Evolutionary conservation across 371 early-diverging fungal species (phyloP).

Genomic region (Mucor mucedo): DNA sequence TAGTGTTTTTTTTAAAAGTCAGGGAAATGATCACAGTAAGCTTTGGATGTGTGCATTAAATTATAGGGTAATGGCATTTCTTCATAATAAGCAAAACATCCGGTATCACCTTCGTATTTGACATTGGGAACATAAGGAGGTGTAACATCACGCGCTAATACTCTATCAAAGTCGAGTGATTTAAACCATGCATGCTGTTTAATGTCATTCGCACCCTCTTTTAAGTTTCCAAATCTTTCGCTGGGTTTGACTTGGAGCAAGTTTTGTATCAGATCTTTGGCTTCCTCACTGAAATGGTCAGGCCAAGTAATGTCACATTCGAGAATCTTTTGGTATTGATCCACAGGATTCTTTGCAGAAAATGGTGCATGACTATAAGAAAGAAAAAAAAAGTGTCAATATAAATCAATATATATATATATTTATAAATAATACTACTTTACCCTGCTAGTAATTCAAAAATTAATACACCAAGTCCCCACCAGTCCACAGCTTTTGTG

Average conservation of each 20-base stretch:
- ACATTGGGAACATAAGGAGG: slow-evolving; percentile 70
- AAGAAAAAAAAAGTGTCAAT: too few species aligned
- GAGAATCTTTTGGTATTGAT: slow-evolving; percentile 91
- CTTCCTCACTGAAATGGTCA: slow-evolving; percentile 76
- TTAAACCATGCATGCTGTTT: slow-evolving; percentile 77
- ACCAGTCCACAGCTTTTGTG: slow-evolving; percentile 92
- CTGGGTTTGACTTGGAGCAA: slow-evolving; percentile 82
- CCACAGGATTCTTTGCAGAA: slow-evolving; percentile 90
- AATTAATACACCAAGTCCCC: slow-evolving; percentile 89
- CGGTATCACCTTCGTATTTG: slow-evolving; percentile 66
- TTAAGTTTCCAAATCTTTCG: slow-evolving; percentile 78
- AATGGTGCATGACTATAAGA: slow-evolving; percentile 83
- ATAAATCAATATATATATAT: not conserved
- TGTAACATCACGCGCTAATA: slow-evolving; percentile 55
- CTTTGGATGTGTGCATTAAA: slow-evolving; percentile 20
- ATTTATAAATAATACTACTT: not conserved
- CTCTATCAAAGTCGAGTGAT: slow-evolving; percentile 67
- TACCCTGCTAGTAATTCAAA: slow-evolving; percentile 90
- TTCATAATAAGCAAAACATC: slow-evolving; percentile 91
- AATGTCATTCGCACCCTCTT: slow-evolving; percentile 69
- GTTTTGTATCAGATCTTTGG: slow-evolving; percentile 86
- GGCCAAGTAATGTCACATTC: slow-evolving; percentile 80
- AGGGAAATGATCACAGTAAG: slow-evolving; percentile 41
- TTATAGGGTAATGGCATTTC: slow-evolving; percentile 73
- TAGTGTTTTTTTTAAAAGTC: slow-evolving; percentile 24